Base-by-base conservation (phyloP, 331 rosid genomes). In the Quercus tomentella region DNA sequence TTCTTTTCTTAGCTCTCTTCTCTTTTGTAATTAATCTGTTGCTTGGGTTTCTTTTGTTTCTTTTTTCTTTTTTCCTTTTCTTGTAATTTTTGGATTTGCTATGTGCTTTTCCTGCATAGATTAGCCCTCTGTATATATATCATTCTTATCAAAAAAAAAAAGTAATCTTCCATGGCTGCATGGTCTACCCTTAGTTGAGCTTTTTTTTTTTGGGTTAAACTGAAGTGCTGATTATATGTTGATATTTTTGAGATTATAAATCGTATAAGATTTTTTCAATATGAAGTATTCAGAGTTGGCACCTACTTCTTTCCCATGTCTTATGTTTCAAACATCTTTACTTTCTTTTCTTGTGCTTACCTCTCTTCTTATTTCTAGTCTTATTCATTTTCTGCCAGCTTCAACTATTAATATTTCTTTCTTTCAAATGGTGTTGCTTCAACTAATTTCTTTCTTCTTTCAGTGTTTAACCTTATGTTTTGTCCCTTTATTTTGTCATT, bases 401-500 rank as follows among this genome's bases (percentile, higher is more conserved):
- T 31, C 22, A 66, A 20, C 51, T 18, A 35, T 3, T 28, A 3
- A 7, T 18, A 8, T 31, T 31, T 33, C 51, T 33, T 33, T 66
- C 14, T 66, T 12, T 66, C n/a, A 0, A 66, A 3, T 33, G 72
- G 45, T 70, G 78, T 5, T 45, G 35, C 33, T 70, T 45, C 11
- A 22, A 70, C n/a, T 14, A 11, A 2, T 45, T 70, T 37, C 11
- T 70, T 45, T 4, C 35, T 5, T 49, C 3, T 22, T 73, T 54
- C 65, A 4, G 75, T 54, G 45, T 79, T 79, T 70, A 62, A 81
- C 58, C 5, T 56, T 33, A 56, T 60, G 51, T 31, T 43, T 73
- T 60, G 31, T 63, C 17, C 66, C 33, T 45, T 57, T 73, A 72
- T 45, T 56, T 31, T 33, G 1, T 56, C 37, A 81, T 74, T 21